Evolutionary conservation across 2,329 filamentous ascomycete genomes (phyloP), one percentile per base, ranked within the genome.

Genomic region (Fusarium sp.): DNA sequence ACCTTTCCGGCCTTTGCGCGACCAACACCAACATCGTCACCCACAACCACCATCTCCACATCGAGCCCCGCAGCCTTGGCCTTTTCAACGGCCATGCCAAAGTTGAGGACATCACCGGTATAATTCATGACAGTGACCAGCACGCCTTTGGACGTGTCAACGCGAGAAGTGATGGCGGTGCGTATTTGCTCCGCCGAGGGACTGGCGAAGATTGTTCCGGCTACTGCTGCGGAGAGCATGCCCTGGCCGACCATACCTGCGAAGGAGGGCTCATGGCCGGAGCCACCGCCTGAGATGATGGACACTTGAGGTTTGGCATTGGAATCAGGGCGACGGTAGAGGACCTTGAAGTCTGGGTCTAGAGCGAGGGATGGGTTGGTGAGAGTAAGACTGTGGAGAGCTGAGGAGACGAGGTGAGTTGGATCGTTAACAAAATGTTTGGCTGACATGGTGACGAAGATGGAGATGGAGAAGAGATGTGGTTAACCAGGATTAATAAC

Each of bases 111-210:
- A 77, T 94, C 92, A 37, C 92, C 92, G 2, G 93, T 97, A 79
- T 97, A 97, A 78, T 97, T 97, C 92, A 97, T 97, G 30, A 97
- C 92, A 7, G 94, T 90, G n/a, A 97, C 91, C 40, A 97, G 78
- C 2, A 97, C 91, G 23, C 94, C 95, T 65, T 88, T 86, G 44
- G 86, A 84, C 5, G 86, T 85, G 63, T 92, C 88, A 4, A 97
- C 91, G 20, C 92, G 85, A 41, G 88, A 86, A 75, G 90, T 87
- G 53, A 96, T 90, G 61, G 90, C 93, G 69, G 87, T 84, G 56
- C 92, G 88, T 55, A 97, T 89, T 81, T 97, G 94, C 79, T 96
- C 90, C 0, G 93, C 90, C 7, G 87, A 90, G 0, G 93, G 93
- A 19, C 89, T 92, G 8, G 93, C 93, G 75, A 96, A 96, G 73